These are phyloP conservation scores for Capsicum pubescens DNA, from an alignment of 257 asterid genomes.

Conservation along the genomic window DNA sequence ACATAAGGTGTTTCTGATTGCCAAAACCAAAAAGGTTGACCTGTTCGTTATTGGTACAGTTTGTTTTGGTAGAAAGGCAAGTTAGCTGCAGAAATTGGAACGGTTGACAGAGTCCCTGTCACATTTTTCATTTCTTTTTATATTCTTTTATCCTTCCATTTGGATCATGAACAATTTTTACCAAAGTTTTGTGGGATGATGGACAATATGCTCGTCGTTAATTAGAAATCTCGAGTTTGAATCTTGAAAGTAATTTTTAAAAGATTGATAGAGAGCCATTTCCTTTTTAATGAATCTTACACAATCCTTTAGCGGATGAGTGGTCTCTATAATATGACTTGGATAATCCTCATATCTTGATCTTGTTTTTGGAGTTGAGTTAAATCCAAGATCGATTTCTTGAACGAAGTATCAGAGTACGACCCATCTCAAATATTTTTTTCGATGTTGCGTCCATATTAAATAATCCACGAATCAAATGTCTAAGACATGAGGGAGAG, in stretches of 20 bases:
- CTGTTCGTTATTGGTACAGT: not conserved
- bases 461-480: too few relatives aligned
- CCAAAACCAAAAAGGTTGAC: constrained; percentile 25
- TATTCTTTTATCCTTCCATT: not conserved
- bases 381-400: too few relatives aligned
- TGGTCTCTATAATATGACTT: too few relatives aligned
- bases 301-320: too few relatives aligned
- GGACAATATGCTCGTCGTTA: too few relatives aligned
- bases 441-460: too few relatives aligned
- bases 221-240: not conserved
- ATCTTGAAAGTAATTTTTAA: not conserved
- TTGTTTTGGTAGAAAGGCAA: constrained; percentile 13
- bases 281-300: not conserved
- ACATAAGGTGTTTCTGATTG: constrained; percentile 13
- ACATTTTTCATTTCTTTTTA: not conserved
- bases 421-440: too few relatives aligned
- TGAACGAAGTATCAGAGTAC: too few relatives aligned
- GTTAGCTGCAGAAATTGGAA: not conserved
- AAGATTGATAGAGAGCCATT: not conserved
- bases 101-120: not conserved
- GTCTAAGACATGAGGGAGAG: too few relatives aligned
- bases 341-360: too few relatives aligned
- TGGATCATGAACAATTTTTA: not conserved
- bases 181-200: too few relatives aligned
- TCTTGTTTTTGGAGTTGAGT: too few relatives aligned